Evolutionary conservation across 169 alveolate species (phyloP), one percentile per base, ranked within the genome.

Genomic region (Plasmodium malariae): DNA sequence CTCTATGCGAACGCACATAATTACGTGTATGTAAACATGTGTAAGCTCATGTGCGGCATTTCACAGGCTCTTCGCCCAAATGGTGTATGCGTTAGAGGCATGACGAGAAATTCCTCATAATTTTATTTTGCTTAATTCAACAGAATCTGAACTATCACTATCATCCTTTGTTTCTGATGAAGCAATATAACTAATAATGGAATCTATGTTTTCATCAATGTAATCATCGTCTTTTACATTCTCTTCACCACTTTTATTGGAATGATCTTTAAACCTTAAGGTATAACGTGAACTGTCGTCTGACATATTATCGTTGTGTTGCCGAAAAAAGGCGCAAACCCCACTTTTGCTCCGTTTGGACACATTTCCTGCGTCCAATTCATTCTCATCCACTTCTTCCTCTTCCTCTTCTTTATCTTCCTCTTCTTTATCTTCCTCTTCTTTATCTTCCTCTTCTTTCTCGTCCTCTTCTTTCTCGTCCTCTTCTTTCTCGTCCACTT

Each of bases 121-220:
- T 40, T 40, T 40, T 40, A 5, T 40, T 40, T 40, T 40, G 9
- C 9, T 55, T 17, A 55, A 4, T 6, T 55, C 14, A 17, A 55
- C 21, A 55, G 68, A n/a, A 3, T 28, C n/a, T 2, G 87, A 73
- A 7, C 28, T 73, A 45, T 73, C 72, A 48, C 87, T 73, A 11
- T 73, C 72, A 14, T 73, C 70, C 72, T 55, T 73, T 36, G 87
- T 73, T 71, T 71, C 86, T 9, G 85, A 71, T 9, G 67, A 71
- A 24, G 26, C 67, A 2, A 48, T 30, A 37, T 55, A 71, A 57
- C 85, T 71, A 59, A n/a, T 49, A 49, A 48, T 48, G 14, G 28
- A 48, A 17, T 4, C 67, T 59, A 34, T 32, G 69, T 34, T 30
- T 19, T 17, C 54, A 24, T 49, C 17, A 26, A 28, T 32, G 12